Evolutionary conservation across 352 stramenopile genomes (phyloP).

Genomic region (Pythium grandisporangium): DNA sequence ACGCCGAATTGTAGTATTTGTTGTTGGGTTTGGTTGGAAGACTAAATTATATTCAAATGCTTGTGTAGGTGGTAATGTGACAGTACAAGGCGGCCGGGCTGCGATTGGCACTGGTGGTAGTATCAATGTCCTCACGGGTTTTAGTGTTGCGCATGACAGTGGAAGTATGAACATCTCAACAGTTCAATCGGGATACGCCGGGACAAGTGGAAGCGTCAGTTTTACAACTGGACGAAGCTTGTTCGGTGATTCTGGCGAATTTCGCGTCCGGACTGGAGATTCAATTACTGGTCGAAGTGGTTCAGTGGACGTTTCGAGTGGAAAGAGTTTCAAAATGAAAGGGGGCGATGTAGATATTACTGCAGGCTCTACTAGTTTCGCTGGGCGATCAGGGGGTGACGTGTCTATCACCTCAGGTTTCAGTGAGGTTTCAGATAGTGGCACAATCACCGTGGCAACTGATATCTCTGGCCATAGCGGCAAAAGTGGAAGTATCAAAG

Average conservation of each 20-base stretch:
- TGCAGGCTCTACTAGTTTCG: slow-evolving; percentile 36
- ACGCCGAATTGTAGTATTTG: no score
- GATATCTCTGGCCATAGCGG: slow-evolving; percentile 64
- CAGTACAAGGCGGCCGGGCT: slow-evolving; percentile 31
- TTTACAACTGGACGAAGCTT: slow-evolving; percentile 46
- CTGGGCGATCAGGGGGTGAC: slow-evolving; percentile 51
- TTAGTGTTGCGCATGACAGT: slow-evolving; percentile 31
- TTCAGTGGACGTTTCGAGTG: slow-evolving; percentile 31
- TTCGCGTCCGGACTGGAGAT: slow-evolving; percentile 44
- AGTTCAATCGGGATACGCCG: slow-evolving; percentile 47
- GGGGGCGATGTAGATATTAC: slow-evolving; percentile 69
- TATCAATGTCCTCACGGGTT: slow-evolving; percentile 32
- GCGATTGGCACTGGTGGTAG: slow-evolving; percentile 38
- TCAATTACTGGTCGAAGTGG: slow-evolving; percentile 35
- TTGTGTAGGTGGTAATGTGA: slow-evolving; percentile 31
- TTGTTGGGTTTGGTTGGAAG: no score
- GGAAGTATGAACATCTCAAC: slow-evolving; percentile 53
- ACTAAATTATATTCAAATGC: no score
- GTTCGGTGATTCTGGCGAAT: slow-evolving; percentile 48
- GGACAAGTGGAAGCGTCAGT: slow-evolving; percentile 61
- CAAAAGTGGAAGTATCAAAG: slow-evolving; percentile 57
- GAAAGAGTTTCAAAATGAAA: slow-evolving; percentile 37
- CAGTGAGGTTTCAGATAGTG: slow-evolving; percentile 59
- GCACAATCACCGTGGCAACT: slow-evolving; percentile 64
- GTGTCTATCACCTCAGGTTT: slow-evolving; percentile 73